Percentiles rank a stretch among this genome's conserved stretches.
phyloP scores from a whole-genome alignment of 345 rosid genomes.

The Eutrema japonicum region DNA sequence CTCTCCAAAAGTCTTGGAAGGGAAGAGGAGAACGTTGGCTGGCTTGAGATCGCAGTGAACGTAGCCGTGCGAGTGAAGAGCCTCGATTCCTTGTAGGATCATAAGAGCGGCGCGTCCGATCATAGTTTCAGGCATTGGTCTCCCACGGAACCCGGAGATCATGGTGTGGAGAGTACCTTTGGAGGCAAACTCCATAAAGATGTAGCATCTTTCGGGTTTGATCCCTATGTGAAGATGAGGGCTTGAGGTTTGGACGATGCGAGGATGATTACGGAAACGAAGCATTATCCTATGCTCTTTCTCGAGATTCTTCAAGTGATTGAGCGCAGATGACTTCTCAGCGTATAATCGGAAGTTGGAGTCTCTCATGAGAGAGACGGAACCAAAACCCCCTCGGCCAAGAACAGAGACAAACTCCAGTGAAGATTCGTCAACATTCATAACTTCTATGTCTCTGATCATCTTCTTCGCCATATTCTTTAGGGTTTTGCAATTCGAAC shows the following conservation, averaged over 20 bases:
- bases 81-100: no score
- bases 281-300: slow-evolving; percentile 23
- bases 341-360: not conserved
- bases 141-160: slow-evolving; percentile 1
- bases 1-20: not conserved
- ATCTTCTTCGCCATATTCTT: no score
- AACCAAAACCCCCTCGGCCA: slow-evolving; percentile 25
- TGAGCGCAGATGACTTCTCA: not conserved
- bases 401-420: slow-evolving; percentile 8
- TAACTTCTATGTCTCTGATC: not conserved
- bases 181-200: slow-evolving; percentile 30
- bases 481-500: no score
- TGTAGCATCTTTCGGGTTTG: not conserved
- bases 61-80: no score
- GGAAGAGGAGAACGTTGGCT: slow-evolving; percentile 19
- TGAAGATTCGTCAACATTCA: not conserved
- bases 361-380: not conserved
- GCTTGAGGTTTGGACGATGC: slow-evolving; percentile 13
- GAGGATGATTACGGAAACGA: slow-evolving; percentile 3
- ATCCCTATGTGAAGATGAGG: not conserved
- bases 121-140: not conserved
- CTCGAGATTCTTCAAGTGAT: not conserved
- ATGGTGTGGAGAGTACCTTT: slow-evolving; percentile 17
- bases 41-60: no score
- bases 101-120: not conserved